Conservation (phyloP, 2,329 filamentous ascomycete genomes). For the Escovopsis sp. region DNA sequence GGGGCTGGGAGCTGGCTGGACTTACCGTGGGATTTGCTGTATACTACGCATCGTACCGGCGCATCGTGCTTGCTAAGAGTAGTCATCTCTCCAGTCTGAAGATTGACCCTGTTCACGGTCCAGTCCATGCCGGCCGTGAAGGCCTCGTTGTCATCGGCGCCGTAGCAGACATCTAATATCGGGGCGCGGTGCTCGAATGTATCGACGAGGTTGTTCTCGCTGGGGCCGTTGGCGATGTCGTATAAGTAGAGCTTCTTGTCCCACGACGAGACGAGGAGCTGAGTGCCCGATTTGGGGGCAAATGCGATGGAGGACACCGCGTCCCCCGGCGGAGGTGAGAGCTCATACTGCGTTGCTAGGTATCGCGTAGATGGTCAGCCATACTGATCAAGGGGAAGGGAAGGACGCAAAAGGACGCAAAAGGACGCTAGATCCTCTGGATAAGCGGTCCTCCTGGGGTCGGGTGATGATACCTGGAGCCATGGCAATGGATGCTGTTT, state of each 20-base stretch:
- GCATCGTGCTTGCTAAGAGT: slow-evolving; percentile 65
- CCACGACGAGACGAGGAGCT: slow-evolving; percentile 87
- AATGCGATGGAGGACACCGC: slow-evolving; percentile 79
- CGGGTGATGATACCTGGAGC: slow-evolving; percentile 19
- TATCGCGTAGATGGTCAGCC: too few species aligned
- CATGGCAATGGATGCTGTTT: slow-evolving; percentile 16
- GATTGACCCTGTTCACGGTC: slow-evolving; percentile 62
- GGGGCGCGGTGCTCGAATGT: slow-evolving; percentile 73
- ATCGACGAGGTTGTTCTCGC: slow-evolving; percentile 42
- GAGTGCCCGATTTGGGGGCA: slow-evolving; percentile 58
- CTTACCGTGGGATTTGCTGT: slow-evolving; percentile 56
- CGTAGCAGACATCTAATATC: slow-evolving; percentile 85
- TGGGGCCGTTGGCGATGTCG: slow-evolving; percentile 48
- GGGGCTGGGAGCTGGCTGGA: slow-evolving; percentile 1
- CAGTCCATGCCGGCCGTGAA: slow-evolving; percentile 81
- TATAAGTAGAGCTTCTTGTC: slow-evolving; percentile 86
- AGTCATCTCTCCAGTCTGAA: slow-evolving; percentile 56
- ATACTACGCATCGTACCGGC: slow-evolving; percentile 72
- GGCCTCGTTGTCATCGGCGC: slow-evolving; percentile 64
- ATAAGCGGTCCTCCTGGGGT: background rate
- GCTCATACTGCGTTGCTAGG: slow-evolving; percentile 61
- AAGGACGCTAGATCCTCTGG: too few species aligned
- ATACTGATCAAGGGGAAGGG: too few species aligned
- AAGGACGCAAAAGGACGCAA: too few species aligned
- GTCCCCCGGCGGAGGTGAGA: slow-evolving; percentile 70